Evolutionary conservation across 2,329 filamentous ascomycete species (phyloP).

Genomic region (Lachnellula willkommii): DNA sequence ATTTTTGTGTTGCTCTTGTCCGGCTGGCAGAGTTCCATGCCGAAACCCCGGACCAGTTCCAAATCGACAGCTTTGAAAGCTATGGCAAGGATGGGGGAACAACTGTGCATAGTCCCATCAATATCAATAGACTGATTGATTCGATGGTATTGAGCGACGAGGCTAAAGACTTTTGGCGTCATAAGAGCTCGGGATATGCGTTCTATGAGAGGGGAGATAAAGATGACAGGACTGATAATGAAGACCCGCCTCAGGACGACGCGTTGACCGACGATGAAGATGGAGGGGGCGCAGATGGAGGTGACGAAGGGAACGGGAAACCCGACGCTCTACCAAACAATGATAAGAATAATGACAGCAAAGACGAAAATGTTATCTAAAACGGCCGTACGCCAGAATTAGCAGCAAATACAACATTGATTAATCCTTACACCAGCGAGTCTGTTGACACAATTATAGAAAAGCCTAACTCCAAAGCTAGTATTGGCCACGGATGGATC

Average conservation of each 20-base stretch:
- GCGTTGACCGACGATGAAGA: no score
- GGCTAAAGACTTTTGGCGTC: constrained; percentile 10
- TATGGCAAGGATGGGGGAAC: not conserved
- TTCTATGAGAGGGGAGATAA: not conserved
- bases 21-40: constrained; percentile 17
- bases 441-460: no score
- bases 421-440: no score
- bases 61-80: constrained; percentile 9
- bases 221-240: constrained; percentile 15
- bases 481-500: no score
- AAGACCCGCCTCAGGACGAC: constrained; percentile 4
- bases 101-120: not conserved
- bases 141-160: constrained; percentile 13
- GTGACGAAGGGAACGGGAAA: not conserved
- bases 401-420: no score
- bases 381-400: no score
- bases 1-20: constrained; percentile 23
- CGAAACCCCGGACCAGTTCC: constrained; percentile 10
- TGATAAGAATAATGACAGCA: no score
- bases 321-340: no score
- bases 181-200: constrained; percentile 1
- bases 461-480: no score
- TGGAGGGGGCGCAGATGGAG: not conserved
- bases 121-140: constrained; percentile 15
- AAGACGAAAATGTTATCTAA: no score